Conservation (phyloP, 2,329 filamentous ascomycete species). For the Trichoderma oligosporum region DNA sequence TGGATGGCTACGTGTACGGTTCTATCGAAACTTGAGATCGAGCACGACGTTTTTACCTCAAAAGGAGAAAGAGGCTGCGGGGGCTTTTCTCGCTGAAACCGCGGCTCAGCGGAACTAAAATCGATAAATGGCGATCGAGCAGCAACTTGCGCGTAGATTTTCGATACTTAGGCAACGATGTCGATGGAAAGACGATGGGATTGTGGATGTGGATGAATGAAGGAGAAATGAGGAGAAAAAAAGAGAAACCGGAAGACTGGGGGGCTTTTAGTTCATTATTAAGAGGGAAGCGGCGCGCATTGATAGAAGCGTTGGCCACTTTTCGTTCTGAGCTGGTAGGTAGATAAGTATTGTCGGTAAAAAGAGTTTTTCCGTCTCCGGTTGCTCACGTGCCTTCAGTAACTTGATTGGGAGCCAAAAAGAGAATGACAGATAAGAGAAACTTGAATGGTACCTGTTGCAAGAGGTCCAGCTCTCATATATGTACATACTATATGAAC, state of each 20-base stretch:
- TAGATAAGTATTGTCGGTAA: neutral
- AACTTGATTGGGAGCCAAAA: neutral
- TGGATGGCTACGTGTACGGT: neutral
- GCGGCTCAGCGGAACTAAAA: neutral
- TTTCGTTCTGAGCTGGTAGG: neutral
- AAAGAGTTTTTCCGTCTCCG: neutral
- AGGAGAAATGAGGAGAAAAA: slow-evolving; percentile 7
- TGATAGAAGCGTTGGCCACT: slow-evolving; percentile 7
- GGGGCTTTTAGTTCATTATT: slow-evolving; percentile 16
- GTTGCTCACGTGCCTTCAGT: neutral
- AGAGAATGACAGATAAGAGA: neutral
- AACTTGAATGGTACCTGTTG: neutral
- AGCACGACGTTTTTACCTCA: slow-evolving; percentile 10
- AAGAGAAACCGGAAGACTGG: slow-evolving; percentile 10
- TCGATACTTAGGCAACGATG: slow-evolving; percentile 22
- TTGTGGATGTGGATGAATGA: slow-evolving; percentile 18
- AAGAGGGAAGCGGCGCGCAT: slow-evolving; percentile 12
- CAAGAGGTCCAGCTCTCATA: neutral
- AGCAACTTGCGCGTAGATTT: neutral
- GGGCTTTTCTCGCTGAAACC: neutral
- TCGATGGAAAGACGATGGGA: slow-evolving; percentile 21
- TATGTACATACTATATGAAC: neutral
- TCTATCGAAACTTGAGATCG: slow-evolving; percentile 3
- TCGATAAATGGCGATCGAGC: neutral
- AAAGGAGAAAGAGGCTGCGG: neutral